A percentile compares a stretch with the other conserved stretches of the same genome.
phyloP scores from a whole-genome alignment of 306 rosid species.

The Acmispon strigosus region DNA sequence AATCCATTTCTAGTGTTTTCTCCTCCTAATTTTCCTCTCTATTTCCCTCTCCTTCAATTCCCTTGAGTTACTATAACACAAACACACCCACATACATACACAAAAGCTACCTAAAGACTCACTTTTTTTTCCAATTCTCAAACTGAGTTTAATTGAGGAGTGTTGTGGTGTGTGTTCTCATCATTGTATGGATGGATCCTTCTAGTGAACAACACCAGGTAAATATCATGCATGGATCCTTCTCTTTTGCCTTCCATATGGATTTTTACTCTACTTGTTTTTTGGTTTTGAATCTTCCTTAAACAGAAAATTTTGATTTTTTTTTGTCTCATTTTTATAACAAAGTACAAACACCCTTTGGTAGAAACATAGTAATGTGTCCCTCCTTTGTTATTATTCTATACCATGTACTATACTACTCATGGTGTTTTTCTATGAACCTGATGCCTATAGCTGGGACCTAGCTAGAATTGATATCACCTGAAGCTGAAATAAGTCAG shows the following conservation, averaged over 20 bases:
- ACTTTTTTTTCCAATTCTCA: not conserved
- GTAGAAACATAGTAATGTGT: not conserved
- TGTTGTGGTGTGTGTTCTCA: not conserved
- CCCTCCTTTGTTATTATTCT: not conserved
- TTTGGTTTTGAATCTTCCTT: not conserved
- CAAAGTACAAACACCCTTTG: not conserved
- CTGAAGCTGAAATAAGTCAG: not conserved
- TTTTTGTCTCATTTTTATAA: not conserved
- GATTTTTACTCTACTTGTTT: not conserved
- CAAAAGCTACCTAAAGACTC: not conserved
- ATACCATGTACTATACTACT: conserved; percentile 1
- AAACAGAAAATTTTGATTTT: not conserved
- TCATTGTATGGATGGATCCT: conserved; percentile 73
- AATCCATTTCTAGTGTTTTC: not conserved
- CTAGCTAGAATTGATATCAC: not conserved
- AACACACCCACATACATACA: not conserved
- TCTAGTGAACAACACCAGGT: conserved; percentile 77
- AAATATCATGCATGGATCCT: not conserved
- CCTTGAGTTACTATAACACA: not conserved
- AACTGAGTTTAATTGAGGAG: not conserved
- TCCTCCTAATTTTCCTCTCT: not conserved
- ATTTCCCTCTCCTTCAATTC: not conserved
- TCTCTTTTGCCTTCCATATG: not conserved
- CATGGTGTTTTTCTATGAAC: not conserved
- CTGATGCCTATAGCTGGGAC: not conserved